Percentiles rank a stretch among this genome's conserved stretches.
These are phyloP conservation scores for Trametes gibbosa DNA, from an alignment of 768 basidiomycete species.

Conservation along the genomic window DNA sequence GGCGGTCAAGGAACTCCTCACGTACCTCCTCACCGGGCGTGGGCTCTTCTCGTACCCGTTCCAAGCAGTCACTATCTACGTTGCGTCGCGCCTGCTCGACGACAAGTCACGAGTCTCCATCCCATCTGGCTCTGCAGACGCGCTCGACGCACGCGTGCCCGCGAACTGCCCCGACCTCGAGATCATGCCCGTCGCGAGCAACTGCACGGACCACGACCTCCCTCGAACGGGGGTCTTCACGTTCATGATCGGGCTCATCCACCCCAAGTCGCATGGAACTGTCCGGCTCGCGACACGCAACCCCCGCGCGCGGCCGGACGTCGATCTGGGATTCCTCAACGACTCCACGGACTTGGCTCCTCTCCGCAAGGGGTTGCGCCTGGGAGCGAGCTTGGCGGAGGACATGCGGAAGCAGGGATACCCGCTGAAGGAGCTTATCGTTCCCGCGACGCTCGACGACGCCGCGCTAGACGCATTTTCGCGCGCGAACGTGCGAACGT, in stretches of 20 bases:
- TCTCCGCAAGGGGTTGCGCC: constrained; percentile 22
- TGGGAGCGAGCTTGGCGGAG: constrained; percentile 19
- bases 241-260: constrained; percentile 25
- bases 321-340: constrained; percentile 32
- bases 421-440: constrained; percentile 18
- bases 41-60: constrained; percentile 26
- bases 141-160: neutral
- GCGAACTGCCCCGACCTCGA: constrained; percentile 38
- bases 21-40: constrained; percentile 32
- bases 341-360: constrained; percentile 26
- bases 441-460: constrained; percentile 29
- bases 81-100: constrained; percentile 1
- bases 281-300: constrained; percentile 31
- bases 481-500: constrained; percentile 23
- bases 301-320: constrained; percentile 29
- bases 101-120: neutral
- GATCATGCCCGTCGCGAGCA: constrained; percentile 29
- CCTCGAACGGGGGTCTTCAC: constrained; percentile 18
- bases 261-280: constrained; percentile 24
- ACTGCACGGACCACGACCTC: constrained; percentile 12
- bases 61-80: constrained; percentile 3
- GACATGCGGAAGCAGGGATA: constrained; percentile 17
- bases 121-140: neutral
- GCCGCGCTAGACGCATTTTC: constrained; percentile 32
- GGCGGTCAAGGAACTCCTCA: constrained; percentile 30